Evolutionary conservation across 805 yeast genomes (phyloP).

Genomic region (Candida dendrica): DNA sequence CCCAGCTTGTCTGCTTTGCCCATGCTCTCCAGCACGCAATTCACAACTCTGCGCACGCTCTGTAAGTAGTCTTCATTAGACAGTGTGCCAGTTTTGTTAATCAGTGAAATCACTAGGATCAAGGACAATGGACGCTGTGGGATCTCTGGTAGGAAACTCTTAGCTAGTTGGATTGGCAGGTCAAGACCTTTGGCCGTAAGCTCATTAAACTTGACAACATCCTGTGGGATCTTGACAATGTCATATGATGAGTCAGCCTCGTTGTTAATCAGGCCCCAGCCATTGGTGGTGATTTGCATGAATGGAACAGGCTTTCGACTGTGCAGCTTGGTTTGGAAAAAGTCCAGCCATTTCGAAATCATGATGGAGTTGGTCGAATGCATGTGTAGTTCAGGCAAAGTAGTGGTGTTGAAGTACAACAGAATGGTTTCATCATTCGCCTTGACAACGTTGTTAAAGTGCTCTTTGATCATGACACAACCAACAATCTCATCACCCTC

Average conservation of each 20-base stretch:
- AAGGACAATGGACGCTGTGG: constrained; percentile 33
- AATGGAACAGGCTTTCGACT: constrained; percentile 22
- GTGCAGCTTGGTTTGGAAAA: constrained; percentile 8
- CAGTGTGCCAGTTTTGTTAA: constrained; percentile 22
- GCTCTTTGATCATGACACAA: constrained; percentile 29
- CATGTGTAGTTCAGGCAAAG: constrained; percentile 37
- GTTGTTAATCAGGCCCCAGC: constrained; percentile 33
- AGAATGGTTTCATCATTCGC: constrained; percentile 21
- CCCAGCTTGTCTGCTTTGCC: constrained; percentile 37
- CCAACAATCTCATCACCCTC: constrained; percentile 29
- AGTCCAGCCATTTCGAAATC: constrained; percentile 35
- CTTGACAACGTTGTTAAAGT: constrained; percentile 24
- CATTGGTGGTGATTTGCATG: constrained; percentile 42
- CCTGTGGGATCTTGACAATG: constrained; percentile 28
- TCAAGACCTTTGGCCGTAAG: constrained; percentile 31
- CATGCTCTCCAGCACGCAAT: constrained; percentile 21
- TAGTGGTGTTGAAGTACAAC: constrained; percentile 31
- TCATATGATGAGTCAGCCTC: constrained; percentile 15
- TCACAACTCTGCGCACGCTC: constrained; percentile 20
- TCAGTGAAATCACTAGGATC: constrained; percentile 34
- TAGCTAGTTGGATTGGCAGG: constrained; percentile 32
- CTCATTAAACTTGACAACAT: constrained; percentile 30
- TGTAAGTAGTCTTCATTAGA: constrained; percentile 23
- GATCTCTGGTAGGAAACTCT: constrained; percentile 33
- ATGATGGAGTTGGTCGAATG: constrained; percentile 24